Base-by-base conservation (phyloP, 495 filamentous ascomycete genomes). In the Trichoderma virens region DNA sequence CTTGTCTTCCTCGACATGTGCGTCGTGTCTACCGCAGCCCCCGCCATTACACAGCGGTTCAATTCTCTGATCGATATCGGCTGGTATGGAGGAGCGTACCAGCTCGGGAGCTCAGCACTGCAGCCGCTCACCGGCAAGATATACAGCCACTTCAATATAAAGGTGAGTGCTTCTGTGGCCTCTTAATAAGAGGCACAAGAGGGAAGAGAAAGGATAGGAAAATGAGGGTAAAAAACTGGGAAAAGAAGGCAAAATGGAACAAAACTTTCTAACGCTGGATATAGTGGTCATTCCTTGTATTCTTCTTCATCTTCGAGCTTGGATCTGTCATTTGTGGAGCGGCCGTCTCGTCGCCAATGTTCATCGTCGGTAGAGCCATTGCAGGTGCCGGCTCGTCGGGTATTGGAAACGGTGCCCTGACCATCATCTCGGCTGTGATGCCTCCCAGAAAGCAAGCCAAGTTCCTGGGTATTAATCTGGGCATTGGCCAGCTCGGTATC, bases 51-150 rank as follows among this genome's bases (percentile, higher is more conserved):
- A 0, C 70, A 67, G 51, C 68, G 72, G 3, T 79, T 80, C 64
- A 62, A 72, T 23, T 70, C 76, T 6, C 63, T 71, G n/a, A 60
- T 67, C 18, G 77, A 80, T 47, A 68, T 79, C 28, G 78, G 72
- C 51, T 83, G 79, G 81, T 83, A 83, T 54, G 78, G 74, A 2
- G 74, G 72, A 35, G 72, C 75, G 0, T 84, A 84, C 64, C 66
- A 81, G n/a, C 65, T 86, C 1, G 78, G 79, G 0, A 72, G 72
- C 23, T 74, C 75, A n/a, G 72, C 75, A 7, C 72, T 80, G n/a
- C 75, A 79, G 56, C 75, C 78, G 3, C 66, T 78, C 14, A 79
- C 70, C 61, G 81, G 80, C 14, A 76, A 73, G 30, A 66, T 83
- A 20, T 85, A 78, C 65, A 75, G 69, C 31, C 72, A 72, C 61